Base-by-base conservation (phyloP, 129 eudicot species). In the Flaveria robusta region DNA sequence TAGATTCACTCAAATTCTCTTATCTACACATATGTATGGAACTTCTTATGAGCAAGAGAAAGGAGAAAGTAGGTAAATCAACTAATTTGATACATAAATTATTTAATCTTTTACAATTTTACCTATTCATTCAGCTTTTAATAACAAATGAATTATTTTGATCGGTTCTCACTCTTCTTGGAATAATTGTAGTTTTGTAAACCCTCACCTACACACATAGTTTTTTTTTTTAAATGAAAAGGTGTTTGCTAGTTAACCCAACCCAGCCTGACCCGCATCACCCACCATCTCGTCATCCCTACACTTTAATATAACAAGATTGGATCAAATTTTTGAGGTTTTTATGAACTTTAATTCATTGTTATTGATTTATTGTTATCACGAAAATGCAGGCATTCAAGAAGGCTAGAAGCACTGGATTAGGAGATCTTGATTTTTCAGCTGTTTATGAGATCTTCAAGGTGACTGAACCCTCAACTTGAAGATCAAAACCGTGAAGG, bases 341-440 rank as follows among this genome's bases (percentile, higher is more conserved):
- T 56, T 56, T 24, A n/a, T 27, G 27, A 58, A 27, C 42, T 1
- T 56, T 20, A 26, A 49, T n/a, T 19, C 41, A 1, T 73, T 10
- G 12, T 18, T 31, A 37, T 27, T 51, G 39, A 59, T 74, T 31
- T 14, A n/a, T 37, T 63, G 10, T 27, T 64, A 19, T 16, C 7
- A 10, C 27, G 16, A 51, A 52, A 26, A 56, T 87, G 74, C 58
- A 94, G 98, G 96, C 86, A 68, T 94, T 94, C 74, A 94, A 91
- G 85, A 91, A 87, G 72, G 98, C 98, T 11, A 86, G 97, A 68
- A 85, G 96, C 93, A 55, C 81, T 65, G 98, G 97, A 20, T 70
- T 94, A 62, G 98, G 98, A 23, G 98, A 94, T 79, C 91, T 85
- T 43, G 98, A 94, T 81, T 94, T 94, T 77, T 94, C 98, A 58